Evolutionary conservation across 2,329 filamentous ascomycete genomes (phyloP).

Genomic region (Stagonosporopsis tanaceti): DNA sequence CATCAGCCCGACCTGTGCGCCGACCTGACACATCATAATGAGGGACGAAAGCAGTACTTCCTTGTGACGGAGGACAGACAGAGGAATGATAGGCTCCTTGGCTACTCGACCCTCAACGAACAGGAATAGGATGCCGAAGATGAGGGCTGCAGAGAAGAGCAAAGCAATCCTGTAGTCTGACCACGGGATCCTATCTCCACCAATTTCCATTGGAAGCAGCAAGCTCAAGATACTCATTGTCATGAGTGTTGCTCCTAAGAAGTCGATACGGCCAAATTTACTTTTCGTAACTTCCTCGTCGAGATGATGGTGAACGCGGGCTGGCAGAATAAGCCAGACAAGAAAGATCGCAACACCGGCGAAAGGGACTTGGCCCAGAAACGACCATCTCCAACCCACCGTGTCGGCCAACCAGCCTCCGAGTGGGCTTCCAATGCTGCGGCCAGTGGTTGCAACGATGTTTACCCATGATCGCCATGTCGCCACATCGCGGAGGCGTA

Average conservation of each 20-base stretch:
- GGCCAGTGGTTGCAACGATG: slow-evolving; percentile 58
- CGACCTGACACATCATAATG: slow-evolving; percentile 62
- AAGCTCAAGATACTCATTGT: slow-evolving; percentile 54
- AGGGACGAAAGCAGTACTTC: slow-evolving; percentile 64
- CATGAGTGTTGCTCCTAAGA: slow-evolving; percentile 62
- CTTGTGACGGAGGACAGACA: slow-evolving; percentile 60
- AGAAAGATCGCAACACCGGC: slow-evolving; percentile 60
- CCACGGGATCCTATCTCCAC: slow-evolving; percentile 55
- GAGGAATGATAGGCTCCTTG: slow-evolving; percentile 66
- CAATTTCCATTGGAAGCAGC: slow-evolving; percentile 59
- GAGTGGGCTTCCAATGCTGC: slow-evolving; percentile 61
- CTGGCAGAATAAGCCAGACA: slow-evolving; percentile 45
- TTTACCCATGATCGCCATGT: slow-evolving; percentile 61
- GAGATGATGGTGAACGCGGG: slow-evolving; percentile 1
- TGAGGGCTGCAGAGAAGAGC: slow-evolving; percentile 43
- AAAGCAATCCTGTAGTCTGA: slow-evolving; percentile 43
- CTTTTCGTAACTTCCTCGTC: slow-evolving; percentile 11
- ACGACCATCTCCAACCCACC: slow-evolving; percentile 73
- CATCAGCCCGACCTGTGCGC: slow-evolving; percentile 70
- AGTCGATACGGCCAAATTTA: slow-evolving; percentile 64
- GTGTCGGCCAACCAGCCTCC: slow-evolving; percentile 69
- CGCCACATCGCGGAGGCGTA: slow-evolving; percentile 59
- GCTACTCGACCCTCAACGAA: slow-evolving; percentile 54
- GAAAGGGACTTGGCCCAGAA: slow-evolving; percentile 65
- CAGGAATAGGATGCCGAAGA: slow-evolving; percentile 37